phyloP scores from a whole-genome alignment of 306 rosid genomes.

The Purshia tridentata region DNA sequence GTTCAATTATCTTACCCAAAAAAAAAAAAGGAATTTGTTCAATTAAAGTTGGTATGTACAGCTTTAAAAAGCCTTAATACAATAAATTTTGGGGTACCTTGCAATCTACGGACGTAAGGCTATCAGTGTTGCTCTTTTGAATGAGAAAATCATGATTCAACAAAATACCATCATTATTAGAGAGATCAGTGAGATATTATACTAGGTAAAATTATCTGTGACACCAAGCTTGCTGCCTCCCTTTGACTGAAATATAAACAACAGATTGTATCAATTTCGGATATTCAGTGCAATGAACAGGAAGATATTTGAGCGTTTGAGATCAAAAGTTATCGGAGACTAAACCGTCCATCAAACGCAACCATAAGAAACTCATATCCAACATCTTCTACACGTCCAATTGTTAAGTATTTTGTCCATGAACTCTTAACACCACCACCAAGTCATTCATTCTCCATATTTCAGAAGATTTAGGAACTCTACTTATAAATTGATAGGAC shows the following conservation, averaged over 20 bases:
- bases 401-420: conserved; percentile 3
- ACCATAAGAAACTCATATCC: background rate
- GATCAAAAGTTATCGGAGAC: background rate
- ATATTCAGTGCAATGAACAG: no score
- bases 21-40: no score
- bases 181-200: no score
- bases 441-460: conserved; percentile 4
- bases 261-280: background rate
- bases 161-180: no score
- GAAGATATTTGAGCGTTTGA: background rate
- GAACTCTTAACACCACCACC: background rate
- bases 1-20: no score
- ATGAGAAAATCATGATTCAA: no score
- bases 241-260: background rate
- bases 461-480: background rate
- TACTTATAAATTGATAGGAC: no score
- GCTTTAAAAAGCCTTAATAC: no score
- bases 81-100: no score
- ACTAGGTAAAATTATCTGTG: background rate
- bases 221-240: background rate
- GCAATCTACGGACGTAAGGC: no score
- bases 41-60: no score
- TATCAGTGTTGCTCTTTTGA: no score
- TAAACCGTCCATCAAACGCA: background rate
- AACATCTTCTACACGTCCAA: background rate